Base-by-base conservation (phyloP, 2,329 filamentous ascomycete species). In the Xylariomycetidae sp. region DNA sequence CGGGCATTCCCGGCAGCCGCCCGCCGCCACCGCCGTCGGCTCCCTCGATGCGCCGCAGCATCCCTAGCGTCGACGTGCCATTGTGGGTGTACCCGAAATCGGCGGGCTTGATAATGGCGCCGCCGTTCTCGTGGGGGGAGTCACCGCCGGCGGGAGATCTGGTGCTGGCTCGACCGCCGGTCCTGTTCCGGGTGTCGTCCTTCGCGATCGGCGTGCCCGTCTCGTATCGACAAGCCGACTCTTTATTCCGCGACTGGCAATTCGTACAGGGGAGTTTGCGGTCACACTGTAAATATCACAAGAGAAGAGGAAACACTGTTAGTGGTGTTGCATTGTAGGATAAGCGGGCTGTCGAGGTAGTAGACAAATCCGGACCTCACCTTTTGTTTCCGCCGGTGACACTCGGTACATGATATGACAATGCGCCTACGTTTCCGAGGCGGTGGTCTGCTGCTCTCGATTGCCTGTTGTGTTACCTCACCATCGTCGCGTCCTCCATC, bases 391-490 rank as follows among this genome's bases (percentile, higher is more conserved):
- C 77, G 66, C 40, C 77, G 64, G 54, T 81, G 77, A 45, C 77
- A 82, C 50, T 82, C 77, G 9, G 70, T 76, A 46, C 77, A 82
- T 6, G 74, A 80, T 37, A 81, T 76, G 27, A 80, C 74, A 26
- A 76, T 64, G 25, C 77, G 67, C 48, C 73, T 69, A 44, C 77
- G 65, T 57, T 80, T 80, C 36, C 72, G 67, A 4, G 69, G 65
- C 13, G 68, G 66, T 25, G 56, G 61, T 40, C 57, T 60, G 32
- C n/a, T n/a, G n/a, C n/a, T n/a, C n/a, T n/a, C n/a, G 40, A 26
- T 16, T 23, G 27, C 5, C 30, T 23, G 16, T 42, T 40, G 16
- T 49, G 44, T 27, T 48, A n/a, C n/a, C n/a, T n/a, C n/a, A n/a
- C n/a, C n/a, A n/a, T n/a, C n/a, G n/a, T n/a, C n/a, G n/a, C n/a